Conservation (phyloP, 495 filamentous ascomycete species). For the Lineolata rhizophorae region DNA sequence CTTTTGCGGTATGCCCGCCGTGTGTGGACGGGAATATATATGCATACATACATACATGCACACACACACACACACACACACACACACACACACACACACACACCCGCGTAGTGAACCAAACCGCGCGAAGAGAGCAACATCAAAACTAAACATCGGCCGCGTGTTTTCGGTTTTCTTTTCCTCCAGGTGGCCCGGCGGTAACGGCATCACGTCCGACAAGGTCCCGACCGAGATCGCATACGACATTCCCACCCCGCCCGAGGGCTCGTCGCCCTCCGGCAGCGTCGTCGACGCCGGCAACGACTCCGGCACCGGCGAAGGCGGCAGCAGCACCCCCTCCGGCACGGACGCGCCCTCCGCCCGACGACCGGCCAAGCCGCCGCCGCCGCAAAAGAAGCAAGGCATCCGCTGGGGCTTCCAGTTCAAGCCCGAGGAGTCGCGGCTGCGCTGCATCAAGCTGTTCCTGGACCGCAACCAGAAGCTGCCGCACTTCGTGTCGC, state of each 20-base stretch:
- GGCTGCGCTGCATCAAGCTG: constrained; percentile 58
- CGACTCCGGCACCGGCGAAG: not conserved
- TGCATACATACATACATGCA: no score
- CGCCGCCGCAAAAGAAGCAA: no score
- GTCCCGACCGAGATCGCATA: constrained; percentile 23
- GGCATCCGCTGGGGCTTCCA: constrained; percentile 54
- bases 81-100: no score
- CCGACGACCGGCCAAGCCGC: no score
- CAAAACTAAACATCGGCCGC: no score
- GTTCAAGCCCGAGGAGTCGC: constrained; percentile 49
- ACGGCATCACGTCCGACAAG: constrained; percentile 26
- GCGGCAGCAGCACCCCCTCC: not conserved
- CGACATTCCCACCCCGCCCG: constrained; percentile 2
- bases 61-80: no score
- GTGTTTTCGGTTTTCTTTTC: no score
- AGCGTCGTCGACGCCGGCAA: not conserved
- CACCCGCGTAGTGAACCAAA: no score
- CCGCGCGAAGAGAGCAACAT: no score
- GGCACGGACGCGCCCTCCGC: constrained; percentile 1
- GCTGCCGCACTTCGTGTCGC: constrained; percentile 54
- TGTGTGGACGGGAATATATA: no score
- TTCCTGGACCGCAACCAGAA: constrained; percentile 61
- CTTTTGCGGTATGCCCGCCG: no score
- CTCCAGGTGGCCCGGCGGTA: constrained; percentile 54
- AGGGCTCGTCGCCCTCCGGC: constrained; percentile 1